A percentile compares a stretch with the other conserved stretches of the same genome.
phyloP scores from a whole-genome alignment of 2,329 filamentous ascomycete genomes.

The Claviceps pazoutovae region DNA sequence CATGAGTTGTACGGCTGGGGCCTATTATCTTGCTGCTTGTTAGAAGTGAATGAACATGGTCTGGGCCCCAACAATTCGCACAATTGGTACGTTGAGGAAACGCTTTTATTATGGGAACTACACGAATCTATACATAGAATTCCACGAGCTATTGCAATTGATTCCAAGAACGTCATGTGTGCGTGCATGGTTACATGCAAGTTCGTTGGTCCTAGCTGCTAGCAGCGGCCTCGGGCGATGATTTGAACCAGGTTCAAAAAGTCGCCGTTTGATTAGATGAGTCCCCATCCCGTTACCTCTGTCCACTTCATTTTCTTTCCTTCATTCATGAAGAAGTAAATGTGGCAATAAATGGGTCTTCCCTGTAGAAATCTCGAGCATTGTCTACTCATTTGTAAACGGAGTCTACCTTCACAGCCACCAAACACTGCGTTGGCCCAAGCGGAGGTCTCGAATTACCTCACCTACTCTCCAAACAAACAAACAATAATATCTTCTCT shows the following conservation, averaged over 20 bases:
- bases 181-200: conserved; percentile 4
- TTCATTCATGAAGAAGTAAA: not conserved
- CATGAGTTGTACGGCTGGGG: conserved; percentile 3
- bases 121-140: not conserved
- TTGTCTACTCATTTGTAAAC: not conserved
- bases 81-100: not conserved
- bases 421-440: not conserved
- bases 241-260: not conserved
- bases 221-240: not conserved
- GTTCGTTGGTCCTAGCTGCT: not conserved
- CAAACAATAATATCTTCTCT: not conserved
- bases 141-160: conserved; percentile 1
- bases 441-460: not conserved
- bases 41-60: not conserved
- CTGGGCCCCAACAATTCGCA: conserved; percentile 1
- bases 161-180: not conserved
- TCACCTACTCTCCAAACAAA: not conserved
- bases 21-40: not conserved
- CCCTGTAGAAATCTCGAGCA: not conserved
- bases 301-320: not conserved
- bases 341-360: conserved; percentile 1
- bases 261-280: conserved; percentile 1
- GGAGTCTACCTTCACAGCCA: conserved; percentile 1
- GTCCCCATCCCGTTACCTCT: not conserved
- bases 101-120: not conserved